phyloP scores from a whole-genome alignment of 352 stramenopile genomes.

The Halophytophthora batemanensis region DNA sequence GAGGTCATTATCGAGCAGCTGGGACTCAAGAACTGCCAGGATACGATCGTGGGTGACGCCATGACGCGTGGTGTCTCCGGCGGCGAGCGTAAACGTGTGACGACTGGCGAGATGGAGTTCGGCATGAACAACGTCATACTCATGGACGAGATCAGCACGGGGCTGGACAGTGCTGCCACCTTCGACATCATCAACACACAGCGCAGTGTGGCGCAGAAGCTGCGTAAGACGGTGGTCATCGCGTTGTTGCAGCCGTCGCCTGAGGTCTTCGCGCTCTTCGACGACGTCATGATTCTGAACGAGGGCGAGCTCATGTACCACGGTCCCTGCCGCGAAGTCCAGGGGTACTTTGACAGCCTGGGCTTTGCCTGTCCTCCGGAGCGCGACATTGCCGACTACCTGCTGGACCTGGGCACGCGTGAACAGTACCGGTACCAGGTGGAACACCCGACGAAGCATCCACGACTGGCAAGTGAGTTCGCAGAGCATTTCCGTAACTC shows the following conservation, averaged over 20 bases:
- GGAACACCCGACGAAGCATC: conserved; percentile 6
- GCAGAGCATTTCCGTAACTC: conserved; percentile 16
- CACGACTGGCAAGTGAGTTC: conserved; percentile 15
- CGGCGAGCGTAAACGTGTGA: conserved; percentile 70
- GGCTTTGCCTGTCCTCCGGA: conserved; percentile 26
- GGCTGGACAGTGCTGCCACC: conserved; percentile 75
- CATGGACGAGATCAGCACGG: conserved; percentile 92
- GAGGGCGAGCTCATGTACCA: conserved; percentile 81
- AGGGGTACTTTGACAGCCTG: conserved; percentile 33
- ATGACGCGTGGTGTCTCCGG: conserved; percentile 55
- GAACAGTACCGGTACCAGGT: conserved; percentile 23
- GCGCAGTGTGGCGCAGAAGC: conserved; percentile 19
- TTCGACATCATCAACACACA: conserved; percentile 35
- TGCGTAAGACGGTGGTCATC: conserved; percentile 46
- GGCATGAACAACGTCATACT: conserved; percentile 62
- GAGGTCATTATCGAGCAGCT: conserved; percentile 43
- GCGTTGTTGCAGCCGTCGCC: conserved; percentile 86
- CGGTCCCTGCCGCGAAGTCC: conserved; percentile 11
- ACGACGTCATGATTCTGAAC: conserved; percentile 52
- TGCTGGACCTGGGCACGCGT: conserved; percentile 18
- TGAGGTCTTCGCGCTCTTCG: conserved; percentile 89
- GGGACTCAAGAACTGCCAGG: conserved; percentile 30
- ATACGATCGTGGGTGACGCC: conserved; percentile 50
- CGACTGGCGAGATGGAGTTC: conserved; percentile 85
- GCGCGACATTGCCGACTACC: conserved; percentile 28